phyloP scores from a whole-genome alignment of 2,329 filamentous ascomycete species.

The Dactylellina cionopaga region DNA sequence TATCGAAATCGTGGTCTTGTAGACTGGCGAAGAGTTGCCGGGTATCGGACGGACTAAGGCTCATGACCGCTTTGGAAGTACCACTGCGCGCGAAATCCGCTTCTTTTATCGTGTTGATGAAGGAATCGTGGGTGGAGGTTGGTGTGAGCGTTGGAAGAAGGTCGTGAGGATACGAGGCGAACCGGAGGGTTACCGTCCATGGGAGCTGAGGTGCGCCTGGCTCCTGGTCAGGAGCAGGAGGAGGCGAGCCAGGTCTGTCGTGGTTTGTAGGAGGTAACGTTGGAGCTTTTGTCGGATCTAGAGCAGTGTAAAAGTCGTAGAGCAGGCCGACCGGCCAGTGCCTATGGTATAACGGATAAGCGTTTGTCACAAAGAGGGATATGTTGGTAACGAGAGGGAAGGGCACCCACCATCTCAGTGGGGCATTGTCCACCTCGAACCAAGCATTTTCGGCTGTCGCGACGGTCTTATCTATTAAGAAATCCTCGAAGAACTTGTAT shows the following conservation, averaged over 20 bases:
- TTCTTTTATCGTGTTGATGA: constrained; percentile 74
- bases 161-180: constrained; percentile 53
- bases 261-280: constrained; percentile 54
- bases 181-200: constrained; percentile 70
- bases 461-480: constrained; percentile 69
- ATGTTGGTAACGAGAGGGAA: too few species aligned
- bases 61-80: constrained; percentile 89
- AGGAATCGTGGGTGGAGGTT: constrained; percentile 60
- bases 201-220: constrained; percentile 63
- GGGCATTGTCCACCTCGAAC: constrained; percentile 74
- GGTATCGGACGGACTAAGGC: constrained; percentile 83
- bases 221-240: constrained; percentile 48
- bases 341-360: constrained; percentile 50
- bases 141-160: constrained; percentile 54
- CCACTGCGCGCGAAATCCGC: constrained; percentile 90
- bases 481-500: constrained; percentile 70
- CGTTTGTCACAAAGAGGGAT: too few species aligned
- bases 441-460: constrained; percentile 57
- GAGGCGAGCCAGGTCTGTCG: constrained; percentile 47
- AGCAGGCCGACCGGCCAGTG: constrained; percentile 76
- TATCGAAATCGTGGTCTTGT: constrained; percentile 77
- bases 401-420: constrained; percentile 71
- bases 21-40: constrained; percentile 81
- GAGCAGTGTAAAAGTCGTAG: constrained; percentile 74
- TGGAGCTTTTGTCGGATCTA: constrained; percentile 63